Evolutionary conservation across 768 basidiomycete species (phyloP).

Genomic region (Suillus ampliporus): DNA sequence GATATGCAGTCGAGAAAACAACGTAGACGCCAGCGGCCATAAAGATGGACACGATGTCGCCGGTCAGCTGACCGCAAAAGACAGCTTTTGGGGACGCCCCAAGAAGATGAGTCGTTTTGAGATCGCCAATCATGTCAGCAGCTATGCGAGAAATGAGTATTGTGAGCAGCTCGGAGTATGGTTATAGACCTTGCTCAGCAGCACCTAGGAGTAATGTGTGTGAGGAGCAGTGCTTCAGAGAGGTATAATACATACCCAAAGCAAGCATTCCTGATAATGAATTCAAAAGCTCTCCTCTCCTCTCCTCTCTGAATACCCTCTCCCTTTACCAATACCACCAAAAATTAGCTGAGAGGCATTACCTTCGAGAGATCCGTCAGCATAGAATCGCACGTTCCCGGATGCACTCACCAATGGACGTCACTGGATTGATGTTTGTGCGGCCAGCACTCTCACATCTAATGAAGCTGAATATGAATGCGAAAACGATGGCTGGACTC

Average conservation of each 20-base stretch:
- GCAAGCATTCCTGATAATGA: constrained; percentile 34
- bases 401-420: constrained; percentile 48
- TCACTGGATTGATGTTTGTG: constrained; percentile 68
- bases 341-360: constrained; percentile 66
- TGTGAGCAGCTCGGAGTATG: constrained; percentile 1
- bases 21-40: constrained; percentile 62
- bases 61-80: constrained; percentile 64
- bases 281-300: constrained; percentile 25
- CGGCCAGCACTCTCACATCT: constrained; percentile 64
- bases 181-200: constrained; percentile 26
- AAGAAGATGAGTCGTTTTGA: constrained; percentile 74
- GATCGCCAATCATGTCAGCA: constrained; percentile 68
- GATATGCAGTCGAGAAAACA: constrained; percentile 64
- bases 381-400: neutral
- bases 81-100: constrained; percentile 67
- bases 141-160: constrained; percentile 30
- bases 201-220: constrained; percentile 18
- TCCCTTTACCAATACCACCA: constrained; percentile 61
- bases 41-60: constrained; percentile 65
- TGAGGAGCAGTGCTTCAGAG: neutral
- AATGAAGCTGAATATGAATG: constrained; percentile 72
- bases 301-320: constrained; percentile 30
- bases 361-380: constrained; percentile 23
- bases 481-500: constrained; percentile 51
- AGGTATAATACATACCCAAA: constrained; percentile 16